phyloP scores from a whole-genome alignment of 805 yeast genomes.

The Candida xyloterini region DNA sequence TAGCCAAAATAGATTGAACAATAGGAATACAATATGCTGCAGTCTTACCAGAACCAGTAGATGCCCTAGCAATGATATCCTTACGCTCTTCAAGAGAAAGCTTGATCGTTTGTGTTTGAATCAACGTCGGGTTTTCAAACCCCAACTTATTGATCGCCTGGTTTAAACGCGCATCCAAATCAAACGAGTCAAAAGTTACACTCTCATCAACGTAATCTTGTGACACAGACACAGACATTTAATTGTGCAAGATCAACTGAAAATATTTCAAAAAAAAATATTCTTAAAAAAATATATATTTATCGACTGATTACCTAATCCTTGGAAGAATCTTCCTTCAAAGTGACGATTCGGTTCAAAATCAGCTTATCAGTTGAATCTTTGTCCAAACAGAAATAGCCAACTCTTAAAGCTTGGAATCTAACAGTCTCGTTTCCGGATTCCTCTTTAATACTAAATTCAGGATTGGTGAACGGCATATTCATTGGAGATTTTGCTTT shows the following conservation, averaged over 20 bases:
- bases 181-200: slow-evolving; percentile 68
- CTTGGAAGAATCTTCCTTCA: slow-evolving; percentile 75
- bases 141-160: slow-evolving; percentile 84
- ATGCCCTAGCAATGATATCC: slow-evolving; percentile 90
- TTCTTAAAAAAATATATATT: slow-evolving; percentile 4
- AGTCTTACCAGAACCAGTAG: slow-evolving; percentile 96
- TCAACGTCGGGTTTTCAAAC: slow-evolving; percentile 80
- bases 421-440: slow-evolving; percentile 78
- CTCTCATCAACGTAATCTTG: slow-evolving; percentile 71
- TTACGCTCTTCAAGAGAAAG: slow-evolving; percentile 85
- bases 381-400: slow-evolving; percentile 88
- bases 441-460: slow-evolving; percentile 71
- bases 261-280: slow-evolving; percentile 9
- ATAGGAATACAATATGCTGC: slow-evolving; percentile 88
- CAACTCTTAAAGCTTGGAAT: slow-evolving; percentile 97
- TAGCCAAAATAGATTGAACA: slow-evolving; percentile 65
- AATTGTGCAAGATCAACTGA: slow-evolving; percentile 13
- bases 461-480: slow-evolving; percentile 50
- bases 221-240: slow-evolving; percentile 45
- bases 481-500: slow-evolving; percentile 73
- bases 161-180: slow-evolving; percentile 74
- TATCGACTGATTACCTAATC: slow-evolving; percentile 19
- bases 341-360: slow-evolving; percentile 87
- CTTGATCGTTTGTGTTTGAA: slow-evolving; percentile 90
- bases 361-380: slow-evolving; percentile 67